Percentiles rank a stretch among this genome's conserved stretches.
Conservation (phyloP, 169 alveolate genomes). For the Plasmodium berghei region DNA sequence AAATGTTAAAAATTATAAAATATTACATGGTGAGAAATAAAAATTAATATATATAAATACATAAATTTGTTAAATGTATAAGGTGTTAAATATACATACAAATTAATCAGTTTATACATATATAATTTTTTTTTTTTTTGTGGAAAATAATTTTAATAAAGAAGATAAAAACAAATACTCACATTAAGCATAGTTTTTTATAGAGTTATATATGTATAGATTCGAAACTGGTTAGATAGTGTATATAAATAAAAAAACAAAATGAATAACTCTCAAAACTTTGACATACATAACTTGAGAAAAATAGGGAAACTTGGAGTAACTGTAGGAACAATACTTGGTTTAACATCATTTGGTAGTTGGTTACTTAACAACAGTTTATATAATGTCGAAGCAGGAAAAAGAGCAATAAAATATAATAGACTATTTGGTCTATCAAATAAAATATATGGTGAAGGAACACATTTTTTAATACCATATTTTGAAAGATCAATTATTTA, state of each 20-base stretch:
- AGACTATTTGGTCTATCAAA: slow-evolving; percentile 87
- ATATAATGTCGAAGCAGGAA: slow-evolving; percentile 95
- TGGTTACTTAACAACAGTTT: slow-evolving; percentile 78
- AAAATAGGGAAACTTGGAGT: slow-evolving; percentile 60
- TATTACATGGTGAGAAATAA: too few species aligned
- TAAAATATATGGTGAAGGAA: slow-evolving; percentile 94
- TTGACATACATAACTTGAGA: slow-evolving; percentile 52
- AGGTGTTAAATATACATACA: too few species aligned
- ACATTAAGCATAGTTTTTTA: neutral
- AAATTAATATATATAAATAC: too few species aligned
- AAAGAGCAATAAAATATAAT: slow-evolving; percentile 93
- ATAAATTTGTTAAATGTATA: too few species aligned
- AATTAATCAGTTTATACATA: too few species aligned
- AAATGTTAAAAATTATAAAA: too few species aligned
- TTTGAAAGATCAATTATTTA: slow-evolving; percentile 96
- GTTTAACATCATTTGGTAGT: slow-evolving; percentile 69
- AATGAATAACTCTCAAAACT: slow-evolving; percentile 57
- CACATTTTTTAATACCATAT: slow-evolving; percentile 96
- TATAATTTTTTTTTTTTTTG: too few species aligned
- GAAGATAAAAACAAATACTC: neutral
- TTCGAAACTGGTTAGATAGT: neutral
- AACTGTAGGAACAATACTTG: slow-evolving; percentile 65
- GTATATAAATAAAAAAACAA: neutral
- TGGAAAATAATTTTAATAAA: too few species aligned
- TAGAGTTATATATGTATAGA: neutral